Conservation (phyloP, 1,139 yeast genomes). For the Diutina pseudorugosa region DNA sequence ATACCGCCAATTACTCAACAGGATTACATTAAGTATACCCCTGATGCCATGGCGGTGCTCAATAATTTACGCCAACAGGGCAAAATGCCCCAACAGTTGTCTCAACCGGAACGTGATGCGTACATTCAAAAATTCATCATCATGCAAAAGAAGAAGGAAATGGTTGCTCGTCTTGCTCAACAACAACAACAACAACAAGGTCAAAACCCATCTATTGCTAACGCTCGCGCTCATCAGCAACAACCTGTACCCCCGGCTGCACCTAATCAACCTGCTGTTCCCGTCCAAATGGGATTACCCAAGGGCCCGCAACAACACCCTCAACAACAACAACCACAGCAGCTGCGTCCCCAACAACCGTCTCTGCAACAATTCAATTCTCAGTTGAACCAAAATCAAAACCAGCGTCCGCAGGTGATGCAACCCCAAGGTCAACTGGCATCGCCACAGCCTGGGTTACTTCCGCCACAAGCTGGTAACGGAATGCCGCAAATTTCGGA, state of each 20-base stretch:
- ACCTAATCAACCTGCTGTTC: constrained; percentile 5
- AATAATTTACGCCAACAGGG: constrained; percentile 27
- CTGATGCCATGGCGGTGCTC: constrained; percentile 30
- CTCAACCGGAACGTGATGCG: constrained; percentile 24
- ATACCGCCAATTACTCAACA: constrained; percentile 32
- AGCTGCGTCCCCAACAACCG: constrained; percentile 6
- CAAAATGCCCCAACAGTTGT: constrained; percentile 22
- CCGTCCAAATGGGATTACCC: background rate
- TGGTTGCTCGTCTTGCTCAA: background rate
- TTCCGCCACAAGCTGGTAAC: background rate
- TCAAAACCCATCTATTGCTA: constrained; percentile 7
- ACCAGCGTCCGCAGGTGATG: background rate
- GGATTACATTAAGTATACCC: constrained; percentile 27
- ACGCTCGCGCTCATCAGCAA: constrained; percentile 6
- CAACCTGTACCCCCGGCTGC: constrained; percentile 7
- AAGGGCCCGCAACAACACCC: constrained; percentile 9
- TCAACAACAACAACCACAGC: background rate
- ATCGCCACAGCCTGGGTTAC: background rate
- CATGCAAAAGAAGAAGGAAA: constrained; percentile 1
- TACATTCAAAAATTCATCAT: constrained; percentile 28
- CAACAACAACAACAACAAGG: constrained; percentile 5
- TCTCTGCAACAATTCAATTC: constrained; percentile 6
- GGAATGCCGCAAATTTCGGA: constrained; percentile 30
- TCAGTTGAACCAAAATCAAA: background rate
- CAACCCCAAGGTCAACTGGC: background rate